Conservation (phyloP, 768 basidiomycete species). For the Pleurotus cornucopiae region DNA sequence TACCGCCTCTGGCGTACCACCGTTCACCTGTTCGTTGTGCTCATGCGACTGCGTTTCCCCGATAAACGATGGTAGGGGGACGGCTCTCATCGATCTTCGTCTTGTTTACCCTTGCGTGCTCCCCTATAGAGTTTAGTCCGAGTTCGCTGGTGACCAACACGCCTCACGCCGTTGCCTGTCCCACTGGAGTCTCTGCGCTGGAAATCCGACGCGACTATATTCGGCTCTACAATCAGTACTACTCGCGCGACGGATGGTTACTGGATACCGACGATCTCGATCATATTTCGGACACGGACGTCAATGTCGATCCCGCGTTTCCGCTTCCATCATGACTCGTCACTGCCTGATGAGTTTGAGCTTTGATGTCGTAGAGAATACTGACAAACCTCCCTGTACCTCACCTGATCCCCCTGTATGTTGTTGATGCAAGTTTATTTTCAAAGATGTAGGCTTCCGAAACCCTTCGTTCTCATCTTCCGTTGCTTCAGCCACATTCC, state of each 20-base stretch:
- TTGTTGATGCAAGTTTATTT: constrained; percentile 7
- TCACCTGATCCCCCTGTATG: background rate
- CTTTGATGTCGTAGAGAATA: background rate
- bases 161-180: background rate
- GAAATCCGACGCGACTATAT: background rate
- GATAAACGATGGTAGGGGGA: no score
- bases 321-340: background rate
- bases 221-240: background rate
- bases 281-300: background rate
- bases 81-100: no score
- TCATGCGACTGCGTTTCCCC: background rate
- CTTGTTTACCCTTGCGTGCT: no score
- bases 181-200: background rate
- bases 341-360: background rate
- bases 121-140: no score
- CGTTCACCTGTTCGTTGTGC: constrained; percentile 6
- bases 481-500: background rate
- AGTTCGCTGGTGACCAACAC: background rate
- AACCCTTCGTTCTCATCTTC: background rate
- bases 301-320: background rate
- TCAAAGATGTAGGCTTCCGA: background rate
- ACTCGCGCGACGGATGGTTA: constrained; percentile 4
- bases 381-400: no score
- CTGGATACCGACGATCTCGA: background rate
- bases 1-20: background rate